Evolutionary conservation across 345 rosid species (phyloP), one percentile per base, ranked within the genome.

Genomic region (Balakata baccata): DNA sequence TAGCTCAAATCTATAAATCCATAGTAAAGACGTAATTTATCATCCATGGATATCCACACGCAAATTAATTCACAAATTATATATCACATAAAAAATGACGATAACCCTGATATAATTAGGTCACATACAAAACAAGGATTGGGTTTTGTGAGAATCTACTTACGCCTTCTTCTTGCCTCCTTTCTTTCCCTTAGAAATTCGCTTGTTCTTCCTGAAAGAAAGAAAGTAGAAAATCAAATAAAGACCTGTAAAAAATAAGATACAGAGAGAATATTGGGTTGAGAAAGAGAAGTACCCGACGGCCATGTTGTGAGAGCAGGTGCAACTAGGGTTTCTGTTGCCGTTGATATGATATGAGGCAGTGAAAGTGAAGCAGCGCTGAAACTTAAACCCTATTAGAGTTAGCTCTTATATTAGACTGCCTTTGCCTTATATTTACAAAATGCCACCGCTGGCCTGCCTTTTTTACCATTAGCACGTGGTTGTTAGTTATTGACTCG

Each of bases 111-210:
- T 59, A 59, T 0, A 29, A 23, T 3, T 16, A 14, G 6, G n/a
- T 52, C 5, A 59, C 7, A 56, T 17, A 11, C 47, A 52, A 14
- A 16, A 66, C 20, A 12, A 71, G 29, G 34, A 14, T 16, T 12
- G 4, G 13, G 22, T 6, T 29, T 3, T 49, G 11, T 49, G 20
- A 7, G 14, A 67, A 77, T 71, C 29, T 2, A 64, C 87, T 82
- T 54, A 85, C 87, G 87, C 87, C 81, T 85, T 85, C 87, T 85
- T 85, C 82, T 85, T 85, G 64, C 87, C 80, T 75, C 87, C 87
- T 81, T 85, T 85, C 82, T 85, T 85, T 11, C 87, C 87, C 84
- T 82, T 85, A n/a, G 87, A 85, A 37, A 85, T 85, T 69, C 87
- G 74, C 85, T 85, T 85, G 85, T 85, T 85, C 82, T 85, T 85